These are phyloP conservation scores for bread wheat (Triticum aestivum) DNA, from an alignment of 176 grass and related monocot species.

Conservation along the genomic window IWGSC_CS_RefSeq_v2.1 NC_057802.1:153089590-153090089, in stretches of 20 bases:
- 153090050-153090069: slow-evolving; percentile 85
- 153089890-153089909: slow-evolving; percentile 10
- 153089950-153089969: slow-evolving; percentile 66
- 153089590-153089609: no score
- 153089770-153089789: background rate
- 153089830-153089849: background rate
- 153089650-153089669: background rate
- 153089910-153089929: background rate
- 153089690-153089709: background rate
- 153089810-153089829: no score
- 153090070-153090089: slow-evolving; percentile 80
- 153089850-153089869: background rate
- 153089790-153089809: background rate
- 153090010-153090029: slow-evolving; percentile 88
- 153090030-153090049: slow-evolving; percentile 87
- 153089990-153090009: slow-evolving; percentile 80
- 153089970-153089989: slow-evolving; percentile 86
- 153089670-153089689: background rate
- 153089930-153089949: background rate
- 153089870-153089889: background rate
- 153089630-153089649: background rate
- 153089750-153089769: background rate
- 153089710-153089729: background rate
- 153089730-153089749: background rate
- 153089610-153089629: no score